Conservation (phyloP, 164 flowering plant genomes). For the Liquidambar formosana region DNA sequence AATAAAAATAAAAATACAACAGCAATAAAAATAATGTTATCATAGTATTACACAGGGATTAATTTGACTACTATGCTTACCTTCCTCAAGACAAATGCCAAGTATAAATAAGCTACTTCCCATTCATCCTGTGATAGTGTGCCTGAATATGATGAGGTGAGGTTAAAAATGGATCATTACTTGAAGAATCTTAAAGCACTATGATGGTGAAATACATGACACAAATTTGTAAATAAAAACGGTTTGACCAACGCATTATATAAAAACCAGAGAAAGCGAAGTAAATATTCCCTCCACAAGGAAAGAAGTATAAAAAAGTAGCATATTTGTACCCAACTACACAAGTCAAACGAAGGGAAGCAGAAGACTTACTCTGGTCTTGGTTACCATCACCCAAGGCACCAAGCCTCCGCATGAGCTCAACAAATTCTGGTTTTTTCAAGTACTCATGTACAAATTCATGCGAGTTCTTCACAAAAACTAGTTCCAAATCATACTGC, state of each 20-base stretch:
- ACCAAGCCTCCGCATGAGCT: slow-evolving; percentile 94
- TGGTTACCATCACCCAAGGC: slow-evolving; percentile 96
- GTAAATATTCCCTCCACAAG: background rate
- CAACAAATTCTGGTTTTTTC: slow-evolving; percentile 81
- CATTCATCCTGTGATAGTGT: slow-evolving; percentile 90
- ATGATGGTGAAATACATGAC: background rate
- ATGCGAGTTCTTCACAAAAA: slow-evolving; percentile 86
- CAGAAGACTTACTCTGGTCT: slow-evolving; percentile 60
- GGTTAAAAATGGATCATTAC: background rate
- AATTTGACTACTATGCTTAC: slow-evolving; percentile 28
- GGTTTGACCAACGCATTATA: too few species aligned
- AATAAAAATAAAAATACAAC: background rate
- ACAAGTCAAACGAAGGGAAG: background rate
- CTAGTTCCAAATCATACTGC: slow-evolving; percentile 92
- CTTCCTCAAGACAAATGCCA: slow-evolving; percentile 87
- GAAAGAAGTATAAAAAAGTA: background rate
- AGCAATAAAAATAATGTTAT: background rate
- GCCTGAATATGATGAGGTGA: slow-evolving; percentile 41
- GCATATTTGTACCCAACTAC: too few species aligned
- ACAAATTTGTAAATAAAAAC: too few species aligned
- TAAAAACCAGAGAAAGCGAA: background rate
- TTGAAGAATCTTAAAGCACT: background rate
- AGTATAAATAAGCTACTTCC: slow-evolving; percentile 91
- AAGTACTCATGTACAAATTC: slow-evolving; percentile 85
- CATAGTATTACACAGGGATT: background rate